Percentiles rank a stretch among this genome's conserved stretches.
Conservation (phyloP, 2,329 filamentous ascomycete genomes). For the Tolypocladium cylindrosporum region DNA sequence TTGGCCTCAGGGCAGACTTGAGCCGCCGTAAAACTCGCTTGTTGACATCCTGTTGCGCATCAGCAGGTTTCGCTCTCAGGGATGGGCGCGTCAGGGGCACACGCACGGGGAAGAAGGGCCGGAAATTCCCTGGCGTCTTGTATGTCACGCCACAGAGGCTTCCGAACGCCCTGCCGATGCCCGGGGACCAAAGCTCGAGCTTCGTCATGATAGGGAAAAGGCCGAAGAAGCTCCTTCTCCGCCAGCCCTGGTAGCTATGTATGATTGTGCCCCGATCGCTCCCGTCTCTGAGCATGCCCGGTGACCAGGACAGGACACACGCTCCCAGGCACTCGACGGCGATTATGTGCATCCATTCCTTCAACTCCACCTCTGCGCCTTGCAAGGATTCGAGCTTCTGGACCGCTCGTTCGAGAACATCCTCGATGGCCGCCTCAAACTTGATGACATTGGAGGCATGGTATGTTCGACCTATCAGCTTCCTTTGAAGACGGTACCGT, state of each 20-base stretch:
- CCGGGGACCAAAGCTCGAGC: constrained; percentile 25
- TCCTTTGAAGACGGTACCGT: constrained; percentile 38
- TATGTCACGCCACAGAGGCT: constrained; percentile 35
- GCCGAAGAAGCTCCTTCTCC: constrained; percentile 41
- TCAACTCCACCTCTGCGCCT: constrained; percentile 33
- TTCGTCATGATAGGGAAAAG: constrained; percentile 34
- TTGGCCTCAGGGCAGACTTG: constrained; percentile 17
- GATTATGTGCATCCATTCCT: constrained; percentile 48
- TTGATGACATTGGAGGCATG: constrained; percentile 30
- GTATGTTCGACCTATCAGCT: constrained; percentile 39
- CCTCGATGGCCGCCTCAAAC: constrained; percentile 30
- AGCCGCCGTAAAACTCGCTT: constrained; percentile 23
- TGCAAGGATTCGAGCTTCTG: constrained; percentile 23
- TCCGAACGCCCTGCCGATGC: constrained; percentile 27
- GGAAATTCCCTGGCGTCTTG: constrained; percentile 30
- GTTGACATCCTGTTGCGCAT: constrained; percentile 19
- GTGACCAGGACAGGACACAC: constrained; percentile 41
- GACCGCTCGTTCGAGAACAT: constrained; percentile 25
- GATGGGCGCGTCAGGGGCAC: not conserved
- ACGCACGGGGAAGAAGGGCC: constrained; percentile 38
- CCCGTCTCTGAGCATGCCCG: constrained; percentile 30
- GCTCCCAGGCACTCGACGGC: constrained; percentile 41
- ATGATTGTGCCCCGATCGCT: constrained; percentile 37
- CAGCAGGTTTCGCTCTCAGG: not conserved
- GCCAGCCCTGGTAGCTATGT: constrained; percentile 40